Base-by-base conservation (phyloP, 306 rosid genomes). In the Echinosophora koreensis region DNA sequence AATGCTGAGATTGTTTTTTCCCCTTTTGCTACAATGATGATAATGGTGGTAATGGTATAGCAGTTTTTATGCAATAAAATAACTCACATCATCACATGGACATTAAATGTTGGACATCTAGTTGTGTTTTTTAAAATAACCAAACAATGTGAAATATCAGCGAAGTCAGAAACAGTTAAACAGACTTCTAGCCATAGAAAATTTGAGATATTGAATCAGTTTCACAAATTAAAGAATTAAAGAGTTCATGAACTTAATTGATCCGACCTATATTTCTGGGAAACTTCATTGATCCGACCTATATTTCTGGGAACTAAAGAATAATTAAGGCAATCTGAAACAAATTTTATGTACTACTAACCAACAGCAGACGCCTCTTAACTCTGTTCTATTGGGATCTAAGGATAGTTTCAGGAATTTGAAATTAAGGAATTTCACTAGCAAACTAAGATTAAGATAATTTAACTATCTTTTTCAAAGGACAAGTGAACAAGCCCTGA, bases 381-480 rank as follows among this genome's bases (percentile, higher is more conserved):
- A 46, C n/a, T 46, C 11, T 42, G 77, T 58, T 58, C 47, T 57
- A 32, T 59, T 3, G 4, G 68, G 22, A 73, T 58, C 78, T 27
- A n/a, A 30, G 59, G 49, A 57, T 58, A 56, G 42, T 38, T 72
- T 38, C n/a, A 28, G 47, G 46, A 13, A 59, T 37, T 39, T 55
- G 14, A 56, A 71, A 15, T 18, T 4, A 18, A 71, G 6, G 22
- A 22, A 22, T 30, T 58, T 42, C 27, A 34, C 60, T 47, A 16
- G 9, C 14, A 74, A 46, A 74, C 71, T 62, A 49, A 47, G 15
- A 34, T 75, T 35, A 38, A 63, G 52, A 51, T 62, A 18, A 17
- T 37, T 63, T 64, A 75, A 61, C 34, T 32, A 39, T 74, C 18
- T 49, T 34, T 61, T 62, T 50, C 35, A 62, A 47, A 71, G 15